Evolutionary conservation across 2,329 filamentous ascomycete genomes (phyloP).

Genomic region (Trichophyton benhamiae): DNA sequence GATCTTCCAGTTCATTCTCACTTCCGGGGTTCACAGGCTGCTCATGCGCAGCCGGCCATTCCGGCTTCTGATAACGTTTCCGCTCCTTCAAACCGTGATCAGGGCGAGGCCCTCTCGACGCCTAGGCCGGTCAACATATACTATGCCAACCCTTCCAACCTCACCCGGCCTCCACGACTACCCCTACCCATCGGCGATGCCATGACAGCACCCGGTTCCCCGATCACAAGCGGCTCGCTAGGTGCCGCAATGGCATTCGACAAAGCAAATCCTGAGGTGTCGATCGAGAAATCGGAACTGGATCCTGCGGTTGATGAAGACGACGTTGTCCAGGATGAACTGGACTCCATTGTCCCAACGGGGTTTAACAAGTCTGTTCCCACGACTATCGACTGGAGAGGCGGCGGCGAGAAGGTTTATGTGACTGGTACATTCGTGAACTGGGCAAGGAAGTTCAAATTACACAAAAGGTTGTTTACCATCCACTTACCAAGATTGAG

Average conservation of each 20-base stretch:
- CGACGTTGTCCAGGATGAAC: slow-evolving; percentile 60
- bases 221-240: slow-evolving; percentile 55
- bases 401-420: slow-evolving; percentile 77
- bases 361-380: slow-evolving; percentile 68
- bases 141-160: slow-evolving; percentile 30
- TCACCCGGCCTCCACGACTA: slow-evolving; percentile 61
- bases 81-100: slow-evolving; percentile 3
- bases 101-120: slow-evolving; percentile 18
- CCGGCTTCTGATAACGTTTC: slow-evolving; percentile 22
- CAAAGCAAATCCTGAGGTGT: slow-evolving; percentile 31
- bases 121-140: slow-evolving; percentile 38
- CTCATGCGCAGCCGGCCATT: slow-evolving; percentile 27
- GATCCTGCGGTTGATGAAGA: slow-evolving; percentile 57
- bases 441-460: slow-evolving; percentile 87
- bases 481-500: not conserved
- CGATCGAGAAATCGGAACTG: slow-evolving; percentile 43
- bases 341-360: slow-evolving; percentile 45
- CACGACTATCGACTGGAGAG: slow-evolving; percentile 73
- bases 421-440: slow-evolving; percentile 95
- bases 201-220: slow-evolving; percentile 75
- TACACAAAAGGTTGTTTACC: slow-evolving; percentile 53
- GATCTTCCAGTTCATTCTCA: not conserved
- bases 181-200: slow-evolving; percentile 91
- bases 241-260: slow-evolving; percentile 35
- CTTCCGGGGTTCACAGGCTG: slow-evolving; percentile 1